Percentiles rank a stretch among this genome's conserved stretches.
Evolutionary conservation across 495 filamentous ascomycete genomes (phyloP).

Genomic region (Lichenothelia convexa): DNA sequence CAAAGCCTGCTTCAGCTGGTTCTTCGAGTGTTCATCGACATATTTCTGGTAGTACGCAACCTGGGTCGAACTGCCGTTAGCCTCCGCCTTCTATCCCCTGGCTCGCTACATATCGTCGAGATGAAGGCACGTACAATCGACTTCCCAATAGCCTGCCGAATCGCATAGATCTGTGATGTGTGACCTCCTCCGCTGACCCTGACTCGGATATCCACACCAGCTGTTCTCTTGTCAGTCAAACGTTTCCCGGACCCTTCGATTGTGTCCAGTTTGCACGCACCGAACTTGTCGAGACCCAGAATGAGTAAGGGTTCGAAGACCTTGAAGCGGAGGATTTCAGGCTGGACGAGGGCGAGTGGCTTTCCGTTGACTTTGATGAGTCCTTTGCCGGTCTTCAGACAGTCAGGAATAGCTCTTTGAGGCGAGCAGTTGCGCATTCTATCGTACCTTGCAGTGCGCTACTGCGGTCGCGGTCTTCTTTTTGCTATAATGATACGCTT

Average conservation of each 20-base stretch:
- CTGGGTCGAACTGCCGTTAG: conserved; percentile 4
- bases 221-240: conserved; percentile 7
- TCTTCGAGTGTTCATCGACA: conserved; percentile 99
- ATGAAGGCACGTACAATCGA: conserved; percentile 43
- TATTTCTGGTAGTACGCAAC: conserved; percentile 99
- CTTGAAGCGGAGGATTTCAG: conserved; percentile 96
- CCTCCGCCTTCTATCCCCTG: too few species aligned
- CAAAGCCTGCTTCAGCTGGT: conserved; percentile 87
- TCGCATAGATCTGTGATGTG: conserved; percentile 94
- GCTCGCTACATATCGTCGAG: too few species aligned
- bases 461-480: conserved; percentile 40
- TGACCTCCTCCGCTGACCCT: conserved; percentile 95
- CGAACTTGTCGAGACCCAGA: conserved; percentile 91
- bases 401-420: conserved; percentile 34
- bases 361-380: conserved; percentile 97
- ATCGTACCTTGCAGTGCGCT: conserved; percentile 80
- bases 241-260: neutral
- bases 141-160: conserved; percentile 98
- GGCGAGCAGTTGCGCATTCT: conserved; percentile 9
- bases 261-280: conserved; percentile 15
- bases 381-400: conserved; percentile 81
- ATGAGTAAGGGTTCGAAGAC: conserved; percentile 97
- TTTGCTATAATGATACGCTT: conserved; percentile 12
- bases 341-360: conserved; percentile 81
- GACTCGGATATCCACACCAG: conserved; percentile 90